Conservation (phyloP, 768 basidiomycete genomes). For the Leccinum incarnatum region DNA sequence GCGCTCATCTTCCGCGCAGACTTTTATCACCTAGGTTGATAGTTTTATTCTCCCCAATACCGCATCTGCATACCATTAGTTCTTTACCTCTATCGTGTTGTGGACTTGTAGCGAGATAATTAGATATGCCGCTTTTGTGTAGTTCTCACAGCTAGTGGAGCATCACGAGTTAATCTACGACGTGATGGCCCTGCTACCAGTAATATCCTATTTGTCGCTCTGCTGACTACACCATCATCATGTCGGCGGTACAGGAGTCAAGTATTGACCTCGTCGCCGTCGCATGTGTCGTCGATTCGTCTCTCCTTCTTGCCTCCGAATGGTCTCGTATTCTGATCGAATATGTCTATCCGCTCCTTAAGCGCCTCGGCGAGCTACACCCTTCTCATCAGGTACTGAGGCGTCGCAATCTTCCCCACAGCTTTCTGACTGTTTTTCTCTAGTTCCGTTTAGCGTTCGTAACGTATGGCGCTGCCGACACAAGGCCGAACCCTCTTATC, state of each 20-base stretch:
- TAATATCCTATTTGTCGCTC: background rate
- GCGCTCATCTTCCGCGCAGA: too few relatives aligned
- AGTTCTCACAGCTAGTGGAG: slow-evolving; percentile 5
- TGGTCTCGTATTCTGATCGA: slow-evolving; percentile 47
- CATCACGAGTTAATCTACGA: background rate
- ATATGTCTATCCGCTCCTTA: slow-evolving; percentile 52
- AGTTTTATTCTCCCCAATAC: slow-evolving; percentile 7
- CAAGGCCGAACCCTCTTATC: slow-evolving; percentile 52
- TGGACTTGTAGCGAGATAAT: slow-evolving; percentile 6
- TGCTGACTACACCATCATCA: slow-evolving; percentile 13
- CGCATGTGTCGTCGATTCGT: slow-evolving; percentile 61
- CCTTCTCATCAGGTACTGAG: slow-evolving; percentile 37
- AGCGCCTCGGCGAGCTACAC: slow-evolving; percentile 47
- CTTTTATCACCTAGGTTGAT: background rate
- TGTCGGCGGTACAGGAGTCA: slow-evolving; percentile 22
- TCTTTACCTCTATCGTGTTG: slow-evolving; percentile 1
- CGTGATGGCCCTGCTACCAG: background rate
- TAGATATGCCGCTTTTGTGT: slow-evolving; percentile 6
- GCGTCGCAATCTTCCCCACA: background rate
- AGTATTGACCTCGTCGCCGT: slow-evolving; percentile 41
- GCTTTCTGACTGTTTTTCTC: slow-evolving; percentile 1
- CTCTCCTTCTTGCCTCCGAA: slow-evolving; percentile 49
- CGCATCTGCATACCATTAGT: slow-evolving; percentile 17
- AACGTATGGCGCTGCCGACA: slow-evolving; percentile 61
- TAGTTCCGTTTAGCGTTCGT: slow-evolving; percentile 53